Conservation (phyloP, 345 rosid genomes). For the Gossypium thurberi region DNA sequence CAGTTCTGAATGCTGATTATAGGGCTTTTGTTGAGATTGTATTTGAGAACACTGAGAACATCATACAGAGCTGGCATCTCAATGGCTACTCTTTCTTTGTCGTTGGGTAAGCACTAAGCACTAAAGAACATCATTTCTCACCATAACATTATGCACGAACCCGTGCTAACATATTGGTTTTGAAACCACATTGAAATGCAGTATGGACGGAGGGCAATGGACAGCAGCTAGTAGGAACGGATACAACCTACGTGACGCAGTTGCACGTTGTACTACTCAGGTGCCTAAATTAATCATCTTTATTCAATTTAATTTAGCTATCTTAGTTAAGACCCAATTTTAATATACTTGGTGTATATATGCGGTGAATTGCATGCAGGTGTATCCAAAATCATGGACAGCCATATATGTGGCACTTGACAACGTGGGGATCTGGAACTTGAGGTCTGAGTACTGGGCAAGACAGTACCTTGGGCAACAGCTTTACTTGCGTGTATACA, state of each 20-base stretch:
- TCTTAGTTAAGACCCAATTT: background rate
- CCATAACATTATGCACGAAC: background rate
- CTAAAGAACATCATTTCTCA: background rate
- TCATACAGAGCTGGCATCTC: slow-evolving; percentile 84
- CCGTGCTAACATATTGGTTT: background rate
- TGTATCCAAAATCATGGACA: slow-evolving; percentile 84
- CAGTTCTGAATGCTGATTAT: slow-evolving; percentile 70
- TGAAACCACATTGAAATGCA: slow-evolving; percentile 22
- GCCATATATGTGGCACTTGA: slow-evolving; percentile 82
- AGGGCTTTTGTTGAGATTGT: slow-evolving; percentile 76
- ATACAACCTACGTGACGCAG: slow-evolving; percentile 84
- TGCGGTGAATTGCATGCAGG: slow-evolving; percentile 35
- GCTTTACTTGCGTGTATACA: slow-evolving; percentile 71
- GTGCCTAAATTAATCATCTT: slow-evolving; percentile 22
- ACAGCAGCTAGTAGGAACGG: slow-evolving; percentile 47
- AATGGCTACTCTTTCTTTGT: slow-evolving; percentile 84
- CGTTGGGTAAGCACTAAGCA: slow-evolving; percentile 57
- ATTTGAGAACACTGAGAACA: slow-evolving; percentile 63
- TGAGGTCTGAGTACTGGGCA: slow-evolving; percentile 91
- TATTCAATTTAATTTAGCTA: background rate
- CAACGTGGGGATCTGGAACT: slow-evolving; percentile 97
- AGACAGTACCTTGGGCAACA: slow-evolving; percentile 95
- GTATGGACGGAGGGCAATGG: slow-evolving; percentile 98
- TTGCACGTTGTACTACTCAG: slow-evolving; percentile 74
- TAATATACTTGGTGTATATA: background rate